A percentile compares a stretch with the other conserved stretches of the same genome.
These are phyloP conservation scores for Scenedesmus sp. DNA, from an alignment of 163 green algal species.

Conservation along the genomic window DNA sequence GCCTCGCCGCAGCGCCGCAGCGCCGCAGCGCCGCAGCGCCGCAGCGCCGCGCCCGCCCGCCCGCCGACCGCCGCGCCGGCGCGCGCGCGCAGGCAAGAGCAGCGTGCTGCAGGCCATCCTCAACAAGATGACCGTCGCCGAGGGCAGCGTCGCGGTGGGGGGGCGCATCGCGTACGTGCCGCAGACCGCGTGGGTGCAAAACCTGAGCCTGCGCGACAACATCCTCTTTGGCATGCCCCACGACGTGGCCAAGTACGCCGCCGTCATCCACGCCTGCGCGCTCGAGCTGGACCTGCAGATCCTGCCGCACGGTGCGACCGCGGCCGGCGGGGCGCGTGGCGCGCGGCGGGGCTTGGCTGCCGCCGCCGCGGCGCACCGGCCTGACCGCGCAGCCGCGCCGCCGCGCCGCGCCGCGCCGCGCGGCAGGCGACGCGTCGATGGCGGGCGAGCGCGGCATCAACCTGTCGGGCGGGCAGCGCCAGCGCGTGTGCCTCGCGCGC, in stretches of 20 bases:
- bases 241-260: slow-evolving; percentile 64
- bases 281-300: slow-evolving; percentile 66
- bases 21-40: too few relatives aligned
- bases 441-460: slow-evolving; percentile 78
- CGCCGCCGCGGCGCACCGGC: too few relatives aligned
- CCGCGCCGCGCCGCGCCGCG: not conserved
- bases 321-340: too few relatives aligned
- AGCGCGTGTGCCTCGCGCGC: slow-evolving; percentile 70
- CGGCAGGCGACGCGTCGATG: slow-evolving; percentile 61
- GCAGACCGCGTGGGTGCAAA: slow-evolving; percentile 83
- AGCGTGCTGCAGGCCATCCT: slow-evolving; percentile 75
- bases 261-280: slow-evolving; percentile 59
- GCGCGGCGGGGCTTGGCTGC: too few relatives aligned
- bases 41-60: too few relatives aligned
- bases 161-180: slow-evolving; percentile 67
- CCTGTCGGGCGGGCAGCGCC: slow-evolving; percentile 73
- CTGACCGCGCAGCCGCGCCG: not conserved
- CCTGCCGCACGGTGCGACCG: slow-evolving; percentile 50
- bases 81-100: slow-evolving; percentile 70
- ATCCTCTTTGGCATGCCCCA: slow-evolving; percentile 75
- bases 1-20: too few relatives aligned
- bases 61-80: too few relatives aligned
- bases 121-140: slow-evolving; percentile 67
- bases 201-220: slow-evolving; percentile 80
- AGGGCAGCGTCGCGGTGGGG: slow-evolving; percentile 52